Percentiles rank a stretch among this genome's conserved stretches.
phyloP scores from a whole-genome alignment of 306 rosid species.

The Geum urbanum region DNA sequence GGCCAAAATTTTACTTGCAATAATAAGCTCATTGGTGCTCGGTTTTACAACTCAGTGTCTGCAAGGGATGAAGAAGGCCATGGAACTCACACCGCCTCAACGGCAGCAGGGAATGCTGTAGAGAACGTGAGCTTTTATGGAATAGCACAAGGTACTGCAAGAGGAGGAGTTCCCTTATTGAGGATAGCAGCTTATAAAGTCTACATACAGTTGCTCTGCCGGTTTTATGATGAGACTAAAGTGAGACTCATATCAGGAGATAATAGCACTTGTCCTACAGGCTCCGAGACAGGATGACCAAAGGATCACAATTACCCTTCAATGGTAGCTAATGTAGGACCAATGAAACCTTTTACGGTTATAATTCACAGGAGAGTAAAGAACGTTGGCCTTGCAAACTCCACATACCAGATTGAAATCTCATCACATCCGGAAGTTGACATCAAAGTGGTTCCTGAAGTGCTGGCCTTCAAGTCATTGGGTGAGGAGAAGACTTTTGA shows the following conservation, averaged over 20 bases:
- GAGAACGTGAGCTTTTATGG: not conserved
- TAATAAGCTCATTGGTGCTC: not conserved
- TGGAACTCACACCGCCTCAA: not conserved
- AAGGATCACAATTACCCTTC: constrained; percentile 25
- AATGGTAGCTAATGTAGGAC: constrained; percentile 5
- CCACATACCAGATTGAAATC: constrained; percentile 10
- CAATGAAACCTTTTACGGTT: not conserved
- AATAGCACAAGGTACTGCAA: not conserved
- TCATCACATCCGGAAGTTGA: not conserved
- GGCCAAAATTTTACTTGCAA: not conserved
- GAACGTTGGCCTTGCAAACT: constrained; percentile 26
- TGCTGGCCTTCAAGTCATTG: constrained; percentile 21
- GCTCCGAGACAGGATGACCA: not conserved
- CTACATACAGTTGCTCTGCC: constrained; percentile 13
- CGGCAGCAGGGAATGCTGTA: not conserved
- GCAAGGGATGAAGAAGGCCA: not conserved
- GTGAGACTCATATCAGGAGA: not conserved
- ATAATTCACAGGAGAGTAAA: constrained; percentile 24
- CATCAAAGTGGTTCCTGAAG: constrained; percentile 11
- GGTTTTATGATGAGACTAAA: not conserved
- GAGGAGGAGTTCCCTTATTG: not conserved
- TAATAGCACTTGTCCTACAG: constrained; percentile 4
- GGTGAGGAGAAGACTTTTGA: constrained; percentile 27
- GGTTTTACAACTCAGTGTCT: not conserved
- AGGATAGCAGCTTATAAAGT: constrained; percentile 4